A percentile compares a stretch with the other conserved stretches of the same genome.
Evolutionary conservation across 805 yeast genomes (phyloP).

Genomic region (Candida boidinii): DNA sequence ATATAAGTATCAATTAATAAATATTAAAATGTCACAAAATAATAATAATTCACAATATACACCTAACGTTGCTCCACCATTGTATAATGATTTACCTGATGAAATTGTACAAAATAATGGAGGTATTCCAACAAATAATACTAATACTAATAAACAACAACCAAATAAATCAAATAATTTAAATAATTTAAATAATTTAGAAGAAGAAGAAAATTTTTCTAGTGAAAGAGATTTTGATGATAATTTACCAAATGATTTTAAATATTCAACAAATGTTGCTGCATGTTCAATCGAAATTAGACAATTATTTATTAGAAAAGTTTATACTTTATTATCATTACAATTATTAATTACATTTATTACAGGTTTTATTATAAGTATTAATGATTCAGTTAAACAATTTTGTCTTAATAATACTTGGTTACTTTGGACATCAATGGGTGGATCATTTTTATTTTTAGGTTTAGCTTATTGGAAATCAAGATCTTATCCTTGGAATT

Average conservation of each 20-base stretch:
- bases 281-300: conserved; percentile 72
- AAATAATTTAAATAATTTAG: no score
- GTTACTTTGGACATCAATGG: conserved; percentile 45
- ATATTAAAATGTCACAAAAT: no score
- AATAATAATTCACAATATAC: no score
- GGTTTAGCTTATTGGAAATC: conserved; percentile 57
- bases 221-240: no score
- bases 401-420: conserved; percentile 56
- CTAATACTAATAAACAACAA: no score
- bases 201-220: no score
- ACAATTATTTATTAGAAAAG: conserved; percentile 70
- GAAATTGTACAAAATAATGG: no score
- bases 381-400: conserved; percentile 32
- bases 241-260: conserved; percentile 66
- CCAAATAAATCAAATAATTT: no score
- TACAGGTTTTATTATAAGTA: conserved; percentile 43
- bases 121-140: no score
- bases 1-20: no score
- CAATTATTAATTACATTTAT: conserved; percentile 59
- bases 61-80: no score
- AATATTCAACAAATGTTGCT: conserved; percentile 68
- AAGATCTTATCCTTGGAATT: conserved; percentile 59
- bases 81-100: no score
- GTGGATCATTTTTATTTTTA: conserved; percentile 57
- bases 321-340: conserved; percentile 57